Conservation (phyloP, 192 early-diverging fungal species). For the Tieghemiomyces parasiticus region DNA sequence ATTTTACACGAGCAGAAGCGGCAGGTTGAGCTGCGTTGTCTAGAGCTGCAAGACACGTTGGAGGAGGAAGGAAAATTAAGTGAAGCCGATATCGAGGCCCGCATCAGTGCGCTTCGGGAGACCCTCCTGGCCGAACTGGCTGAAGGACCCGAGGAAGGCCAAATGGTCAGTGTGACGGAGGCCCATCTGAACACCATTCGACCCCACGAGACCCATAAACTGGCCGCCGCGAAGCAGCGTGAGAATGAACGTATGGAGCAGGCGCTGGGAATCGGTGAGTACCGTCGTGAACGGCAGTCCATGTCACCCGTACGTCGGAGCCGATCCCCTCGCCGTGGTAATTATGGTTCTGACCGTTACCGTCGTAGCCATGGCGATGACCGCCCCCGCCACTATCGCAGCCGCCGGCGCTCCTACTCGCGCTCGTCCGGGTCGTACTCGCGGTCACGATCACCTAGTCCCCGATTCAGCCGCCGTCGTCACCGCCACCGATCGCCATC, state of each 20-base stretch:
- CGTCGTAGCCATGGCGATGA: slow-evolving; percentile 13
- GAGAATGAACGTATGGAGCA: slow-evolving; percentile 45
- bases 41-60: slow-evolving; percentile 62
- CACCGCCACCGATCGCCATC: neutral
- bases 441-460: neutral
- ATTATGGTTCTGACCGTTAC: neutral
- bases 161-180: slow-evolving; percentile 15
- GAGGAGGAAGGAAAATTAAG: slow-evolving; percentile 48
- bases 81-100: slow-evolving; percentile 49
- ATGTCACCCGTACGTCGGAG: slow-evolving; percentile 52
- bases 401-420: neutral
- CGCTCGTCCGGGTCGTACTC: slow-evolving; percentile 1
- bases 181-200: slow-evolving; percentile 25
- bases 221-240: slow-evolving; percentile 49
- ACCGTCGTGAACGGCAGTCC: slow-evolving; percentile 56
- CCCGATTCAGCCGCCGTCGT: neutral
- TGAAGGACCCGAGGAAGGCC: slow-evolving; percentile 20
- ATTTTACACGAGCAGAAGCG: slow-evolving; percentile 68
- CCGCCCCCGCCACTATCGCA: slow-evolving; percentile 2
- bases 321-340: slow-evolving; percentile 16
- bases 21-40: slow-evolving; percentile 72
- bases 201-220: slow-evolving; percentile 51
- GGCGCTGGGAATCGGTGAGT: slow-evolving; percentile 51
- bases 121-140: slow-evolving; percentile 37
- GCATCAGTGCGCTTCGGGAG: slow-evolving; percentile 41